Base-by-base conservation (phyloP, 164 flowering plant genomes). In the Akebia trifoliata region DNA sequence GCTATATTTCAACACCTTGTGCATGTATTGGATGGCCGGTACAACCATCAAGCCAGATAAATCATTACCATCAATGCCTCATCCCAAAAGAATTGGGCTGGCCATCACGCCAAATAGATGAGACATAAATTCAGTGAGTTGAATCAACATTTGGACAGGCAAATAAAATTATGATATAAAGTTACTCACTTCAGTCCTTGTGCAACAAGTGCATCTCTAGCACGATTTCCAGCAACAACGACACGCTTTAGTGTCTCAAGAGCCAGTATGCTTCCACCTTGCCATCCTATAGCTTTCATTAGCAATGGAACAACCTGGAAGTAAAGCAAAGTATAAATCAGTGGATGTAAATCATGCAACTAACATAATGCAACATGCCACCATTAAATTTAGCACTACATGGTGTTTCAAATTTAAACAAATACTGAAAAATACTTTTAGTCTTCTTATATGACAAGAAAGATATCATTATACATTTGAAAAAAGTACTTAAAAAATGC, bases 251-350 rank as follows among this genome's bases (percentile, higher is more conserved):
- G 70, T 40, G 99, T 94, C 78, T 94, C 99, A 67, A 94, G 93
- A 54, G 99, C 97, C 40, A 94, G 72, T 52, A 94, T 94, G 75
- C 95, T 90, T 61, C 99, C 99, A 30, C 99, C 96, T 79, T 84
- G 97, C 99, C 99, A 94, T 53, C 99, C 99, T 68, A 94, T 94
- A 28, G 99, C 97, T 77, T 94, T 90, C 99, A 94, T 94, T 57
- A 94, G 72, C 69, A 94, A 82, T 9, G 99, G 99, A 76, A 94
- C 99, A 68, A 94, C 99, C 99, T 94, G 80, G 60, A 40, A 57
- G 56, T 49, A 57, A 31, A 35, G 40, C 4, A 39, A 20, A 14
- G 32, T 38, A 5, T 14, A 24, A 38, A 51, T 25, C 14, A 26
- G 32, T 4, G 17, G 32, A 26, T 26, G 8, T 31, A 1, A 26